Evolutionary conservation across 805 yeast species (phyloP).

Genomic region (Pichia scutulata): DNA sequence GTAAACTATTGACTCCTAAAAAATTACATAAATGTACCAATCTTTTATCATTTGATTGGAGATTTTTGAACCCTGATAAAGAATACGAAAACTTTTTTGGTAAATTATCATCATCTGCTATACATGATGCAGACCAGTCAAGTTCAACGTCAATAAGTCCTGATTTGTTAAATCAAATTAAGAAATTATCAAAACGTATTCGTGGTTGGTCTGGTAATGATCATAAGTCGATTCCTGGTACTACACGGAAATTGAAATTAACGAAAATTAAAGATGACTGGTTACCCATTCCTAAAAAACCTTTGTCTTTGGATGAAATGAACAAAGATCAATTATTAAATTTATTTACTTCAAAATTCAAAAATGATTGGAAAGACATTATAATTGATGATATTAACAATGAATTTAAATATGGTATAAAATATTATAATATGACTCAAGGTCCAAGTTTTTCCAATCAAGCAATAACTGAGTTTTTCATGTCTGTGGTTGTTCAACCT

Average conservation of each 20-base stretch:
- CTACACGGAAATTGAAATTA: conserved; percentile 55
- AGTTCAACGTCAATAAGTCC: conserved; percentile 64
- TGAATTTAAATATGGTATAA: conserved; percentile 39
- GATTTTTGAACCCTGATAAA: conserved; percentile 65
- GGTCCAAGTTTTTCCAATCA: conserved; percentile 25
- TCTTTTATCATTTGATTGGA: conserved; percentile 38
- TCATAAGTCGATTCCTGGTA: conserved; percentile 65
- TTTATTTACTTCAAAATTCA: conserved; percentile 24
- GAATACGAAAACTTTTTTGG: conserved; percentile 70
- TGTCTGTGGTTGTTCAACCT: conserved; percentile 63
- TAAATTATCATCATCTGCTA: conserved; percentile 54
- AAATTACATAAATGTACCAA: conserved; percentile 34
- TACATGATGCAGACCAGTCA: conserved; percentile 72
- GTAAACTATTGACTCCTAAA: conserved; percentile 37
- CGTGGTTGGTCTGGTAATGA: conserved; percentile 86
- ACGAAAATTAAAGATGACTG: conserved; percentile 75
- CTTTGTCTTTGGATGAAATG: conserved; percentile 53
- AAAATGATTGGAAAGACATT: conserved; percentile 43
- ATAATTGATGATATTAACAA: conserved; percentile 33
- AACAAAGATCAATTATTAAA: conserved; percentile 31
- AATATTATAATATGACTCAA: conserved; percentile 45
- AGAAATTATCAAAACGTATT: conserved; percentile 46
- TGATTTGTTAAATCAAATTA: conserved; percentile 57
- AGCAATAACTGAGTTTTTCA: conserved; percentile 40
- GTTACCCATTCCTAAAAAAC: conserved; percentile 62